Conservation (phyloP, 2,329 filamentous ascomycete genomes). For the Monilinia fructigena region DNA sequence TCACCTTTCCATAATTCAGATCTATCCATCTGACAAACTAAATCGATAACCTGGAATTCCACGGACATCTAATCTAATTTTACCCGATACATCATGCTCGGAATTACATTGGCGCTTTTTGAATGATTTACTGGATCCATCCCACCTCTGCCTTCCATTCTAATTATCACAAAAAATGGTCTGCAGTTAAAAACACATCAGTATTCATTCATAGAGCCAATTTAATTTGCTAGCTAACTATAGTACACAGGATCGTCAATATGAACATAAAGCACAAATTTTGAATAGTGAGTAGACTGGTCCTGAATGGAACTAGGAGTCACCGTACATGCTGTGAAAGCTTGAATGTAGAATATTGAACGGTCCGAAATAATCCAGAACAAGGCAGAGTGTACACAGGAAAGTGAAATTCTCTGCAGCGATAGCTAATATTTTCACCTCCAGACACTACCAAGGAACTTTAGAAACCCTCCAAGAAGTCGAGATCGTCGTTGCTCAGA, state of each 20-base stretch:
- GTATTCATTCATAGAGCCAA: not conserved
- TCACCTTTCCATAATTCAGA: no score
- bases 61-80: no score
- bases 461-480: conserved; percentile 2
- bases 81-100: no score
- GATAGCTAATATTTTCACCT: not conserved
- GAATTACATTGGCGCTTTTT: no score
- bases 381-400: no score
- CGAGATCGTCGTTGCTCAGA: conserved; percentile 2
- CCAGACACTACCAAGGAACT: not conserved
- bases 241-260: not conserved
- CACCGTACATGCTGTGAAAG: not conserved
- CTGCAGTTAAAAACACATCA: no score
- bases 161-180: no score
- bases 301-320: not conserved
- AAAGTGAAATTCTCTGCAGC: not conserved
- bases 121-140: no score
- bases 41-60: no score
- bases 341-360: not conserved
- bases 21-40: no score
- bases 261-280: not conserved
- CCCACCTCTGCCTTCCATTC: no score
- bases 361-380: not conserved
- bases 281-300: not conserved
- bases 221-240: not conserved